phyloP scores from a whole-genome alignment of 345 rosid species.

The Citrus maxima region DNA sequence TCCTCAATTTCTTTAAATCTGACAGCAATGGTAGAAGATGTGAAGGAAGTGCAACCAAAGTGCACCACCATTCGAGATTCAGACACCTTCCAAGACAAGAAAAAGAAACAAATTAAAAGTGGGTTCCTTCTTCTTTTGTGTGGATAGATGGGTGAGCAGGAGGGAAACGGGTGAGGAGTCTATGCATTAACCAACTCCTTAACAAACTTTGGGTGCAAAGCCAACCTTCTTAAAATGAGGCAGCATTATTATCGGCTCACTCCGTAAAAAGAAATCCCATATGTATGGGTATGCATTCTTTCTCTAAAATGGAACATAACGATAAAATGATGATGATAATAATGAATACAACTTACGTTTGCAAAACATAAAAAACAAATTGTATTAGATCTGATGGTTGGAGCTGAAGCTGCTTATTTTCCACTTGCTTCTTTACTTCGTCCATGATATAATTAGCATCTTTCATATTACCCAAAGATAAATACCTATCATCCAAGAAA shows the following conservation, averaged over 20 bases:
- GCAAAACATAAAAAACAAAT: slow-evolving; percentile 58
- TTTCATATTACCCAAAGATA: slow-evolving; percentile 76
- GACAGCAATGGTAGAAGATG: not conserved
- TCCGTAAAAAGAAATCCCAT: not conserved
- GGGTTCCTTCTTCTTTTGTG: not conserved
- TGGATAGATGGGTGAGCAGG: not conserved
- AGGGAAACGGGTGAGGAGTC: not conserved
- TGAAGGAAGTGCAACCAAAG: not conserved
- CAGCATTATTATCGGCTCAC: not conserved
- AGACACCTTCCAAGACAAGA: not conserved
- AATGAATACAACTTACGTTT: slow-evolving; percentile 49
- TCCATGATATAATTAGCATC: slow-evolving; percentile 79
- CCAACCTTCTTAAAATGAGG: not conserved
- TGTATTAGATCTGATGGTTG: slow-evolving; percentile 65
- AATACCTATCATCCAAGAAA: slow-evolving; percentile 49
- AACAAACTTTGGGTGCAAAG: not conserved
- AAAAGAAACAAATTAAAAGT: not conserved
- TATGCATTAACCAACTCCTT: not conserved
- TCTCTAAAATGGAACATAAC: not conserved
- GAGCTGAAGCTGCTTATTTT: slow-evolving; percentile 47
- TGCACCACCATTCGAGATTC: not conserved
- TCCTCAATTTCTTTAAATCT: not conserved
- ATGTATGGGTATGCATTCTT: not conserved
- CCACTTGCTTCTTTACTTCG: slow-evolving; percentile 70
- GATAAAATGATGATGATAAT: not conserved